These are phyloP conservation scores for Parastagonospora nodorum DNA, from an alignment of 2,329 filamentous ascomycete genomes.

Conservation along the genomic window DNA sequence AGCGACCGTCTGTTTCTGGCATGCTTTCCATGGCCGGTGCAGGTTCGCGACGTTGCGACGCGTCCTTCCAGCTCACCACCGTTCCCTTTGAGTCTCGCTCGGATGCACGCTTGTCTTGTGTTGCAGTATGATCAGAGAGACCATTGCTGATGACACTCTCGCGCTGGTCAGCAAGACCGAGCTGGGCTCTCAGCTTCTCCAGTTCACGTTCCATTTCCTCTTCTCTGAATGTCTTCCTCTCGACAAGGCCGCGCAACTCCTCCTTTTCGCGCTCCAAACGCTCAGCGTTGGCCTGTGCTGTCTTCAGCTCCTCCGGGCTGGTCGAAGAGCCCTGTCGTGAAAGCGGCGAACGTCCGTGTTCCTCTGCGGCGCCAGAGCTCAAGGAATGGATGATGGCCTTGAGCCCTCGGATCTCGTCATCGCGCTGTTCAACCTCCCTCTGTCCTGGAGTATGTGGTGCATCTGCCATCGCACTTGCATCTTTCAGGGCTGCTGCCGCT, in stretches of 20 bases:
- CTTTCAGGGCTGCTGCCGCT: conserved; percentile 65
- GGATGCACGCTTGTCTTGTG: conserved; percentile 59
- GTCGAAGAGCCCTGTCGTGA: conserved; percentile 33
- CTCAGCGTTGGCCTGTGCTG: conserved; percentile 66
- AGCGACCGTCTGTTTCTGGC: conserved; percentile 65
- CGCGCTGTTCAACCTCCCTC: conserved; percentile 88
- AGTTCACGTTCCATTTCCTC: conserved; percentile 86
- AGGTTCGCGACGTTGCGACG: conserved; percentile 29
- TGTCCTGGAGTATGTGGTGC: conserved; percentile 50
- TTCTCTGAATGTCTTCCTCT: conserved; percentile 74
- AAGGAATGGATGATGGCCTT: conserved; percentile 98
- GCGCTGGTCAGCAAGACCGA: conserved; percentile 52
- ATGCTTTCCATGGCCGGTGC: conserved; percentile 66
- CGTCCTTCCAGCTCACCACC: conserved; percentile 60
- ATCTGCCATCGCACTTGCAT: conserved; percentile 54
- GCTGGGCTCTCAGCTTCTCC: conserved; percentile 58
- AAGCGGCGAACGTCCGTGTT: conserved; percentile 37
- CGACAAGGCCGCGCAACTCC: conserved; percentile 74
- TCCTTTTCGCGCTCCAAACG: conserved; percentile 80
- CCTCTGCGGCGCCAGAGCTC: conserved; percentile 69
- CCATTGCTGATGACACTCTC: conserved; percentile 60
- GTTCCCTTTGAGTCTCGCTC: conserved; percentile 70
- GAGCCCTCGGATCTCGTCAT: conserved; percentile 94
- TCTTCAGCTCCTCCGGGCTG: conserved; percentile 55
- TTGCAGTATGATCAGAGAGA: conserved; percentile 54